phyloP scores from a whole-genome alignment of 495 filamentous ascomycete genomes.

The Trichoderma virens region DNA sequence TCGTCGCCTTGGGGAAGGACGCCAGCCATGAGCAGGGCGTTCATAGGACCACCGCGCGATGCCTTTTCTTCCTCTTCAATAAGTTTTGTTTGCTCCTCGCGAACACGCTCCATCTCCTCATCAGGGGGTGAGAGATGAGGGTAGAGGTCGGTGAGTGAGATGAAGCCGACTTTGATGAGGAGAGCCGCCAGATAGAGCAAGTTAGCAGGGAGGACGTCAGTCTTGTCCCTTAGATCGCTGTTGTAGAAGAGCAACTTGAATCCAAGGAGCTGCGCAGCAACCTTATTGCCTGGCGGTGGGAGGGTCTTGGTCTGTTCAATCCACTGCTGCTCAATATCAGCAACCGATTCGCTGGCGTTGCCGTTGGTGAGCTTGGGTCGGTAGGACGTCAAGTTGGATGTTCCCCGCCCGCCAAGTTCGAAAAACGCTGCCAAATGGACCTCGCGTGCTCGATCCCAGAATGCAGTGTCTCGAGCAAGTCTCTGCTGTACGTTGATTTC shows the following conservation, averaged over 20 bases:
- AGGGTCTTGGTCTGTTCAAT: slow-evolving; percentile 69
- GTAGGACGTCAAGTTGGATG: slow-evolving; percentile 30
- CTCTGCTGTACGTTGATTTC: slow-evolving; percentile 39
- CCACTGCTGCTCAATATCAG: slow-evolving; percentile 56
- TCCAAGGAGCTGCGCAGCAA: slow-evolving; percentile 88
- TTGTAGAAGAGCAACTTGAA: slow-evolving; percentile 97
- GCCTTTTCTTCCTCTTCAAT: slow-evolving; percentile 68
- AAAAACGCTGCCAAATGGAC: slow-evolving; percentile 80
- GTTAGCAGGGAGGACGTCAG: slow-evolving; percentile 75
- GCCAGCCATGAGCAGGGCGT: slow-evolving; percentile 86
- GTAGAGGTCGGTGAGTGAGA: slow-evolving; percentile 89
- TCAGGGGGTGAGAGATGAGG: slow-evolving; percentile 86
- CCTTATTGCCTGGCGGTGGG: slow-evolving; percentile 76
- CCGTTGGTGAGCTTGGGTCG: slow-evolving; percentile 15
- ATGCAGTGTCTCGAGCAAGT: slow-evolving; percentile 58
- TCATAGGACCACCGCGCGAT: slow-evolving; percentile 56
- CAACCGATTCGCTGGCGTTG: slow-evolving; percentile 29
- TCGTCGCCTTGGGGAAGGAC: slow-evolving; percentile 63
- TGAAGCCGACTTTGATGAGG: slow-evolving; percentile 94
- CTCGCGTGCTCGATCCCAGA: slow-evolving; percentile 74
- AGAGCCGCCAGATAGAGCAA: slow-evolving; percentile 83
- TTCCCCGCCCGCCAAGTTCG: slow-evolving; percentile 60
- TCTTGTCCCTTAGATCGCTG: slow-evolving; percentile 55
- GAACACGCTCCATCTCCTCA: slow-evolving; percentile 65
- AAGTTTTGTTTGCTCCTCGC: slow-evolving; percentile 60